Base-by-base conservation (phyloP, 2,329 filamentous ascomycete genomes). In the Capronia americana region DNA sequence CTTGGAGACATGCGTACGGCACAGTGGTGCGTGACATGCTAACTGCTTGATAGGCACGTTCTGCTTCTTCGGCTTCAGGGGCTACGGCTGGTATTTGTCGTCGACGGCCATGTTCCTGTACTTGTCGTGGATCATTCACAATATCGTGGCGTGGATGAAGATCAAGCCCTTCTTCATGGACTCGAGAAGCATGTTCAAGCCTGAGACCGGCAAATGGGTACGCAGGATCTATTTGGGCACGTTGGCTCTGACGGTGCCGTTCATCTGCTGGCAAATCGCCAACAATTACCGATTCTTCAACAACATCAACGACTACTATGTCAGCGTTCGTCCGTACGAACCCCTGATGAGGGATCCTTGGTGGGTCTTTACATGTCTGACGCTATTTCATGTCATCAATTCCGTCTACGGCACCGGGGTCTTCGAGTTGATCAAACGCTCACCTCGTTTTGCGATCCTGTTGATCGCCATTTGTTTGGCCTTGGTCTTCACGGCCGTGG, bases 81-180 rank as follows among this genome's bases (percentile, higher is more conserved):
- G 79, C 2, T 88, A 87, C 72, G 86, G 85, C 57, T 90, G 87
- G 87, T 90, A 88, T 75, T 79, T 90, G 2, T 87, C 86, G 1
- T 79, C 82, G 26, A 87, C 85, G 2, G 87, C 85, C 7, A 84
- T 89, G 7, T 82, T 86, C 20, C 81, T 90, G 26, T 88, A 88
- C 69, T 77, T 83, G n/a, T 88, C 86, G 3, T 89, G 87, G 85
- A 83, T 80, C 12, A 76, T 90, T 8, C 88, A 90, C 75, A 90
- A 90, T 69, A 81, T 90, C 66, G 86, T 90, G 66, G 83, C 87
- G 0, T 90, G 87, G 88, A 84, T 90, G 76, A 90, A 90, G 76
- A 87, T 85, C 68, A 84, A 82, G 61, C 87, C 87, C 0, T 88
- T 89, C 71, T 77, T 89, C 7, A 79, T 80, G 2, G 79, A 76